Evolutionary conservation across 225 moss, liverwort and hornwort species (phyloP), one percentile per base, ranked within the genome.

Genomic region (Physcomitrium patens): DNA sequence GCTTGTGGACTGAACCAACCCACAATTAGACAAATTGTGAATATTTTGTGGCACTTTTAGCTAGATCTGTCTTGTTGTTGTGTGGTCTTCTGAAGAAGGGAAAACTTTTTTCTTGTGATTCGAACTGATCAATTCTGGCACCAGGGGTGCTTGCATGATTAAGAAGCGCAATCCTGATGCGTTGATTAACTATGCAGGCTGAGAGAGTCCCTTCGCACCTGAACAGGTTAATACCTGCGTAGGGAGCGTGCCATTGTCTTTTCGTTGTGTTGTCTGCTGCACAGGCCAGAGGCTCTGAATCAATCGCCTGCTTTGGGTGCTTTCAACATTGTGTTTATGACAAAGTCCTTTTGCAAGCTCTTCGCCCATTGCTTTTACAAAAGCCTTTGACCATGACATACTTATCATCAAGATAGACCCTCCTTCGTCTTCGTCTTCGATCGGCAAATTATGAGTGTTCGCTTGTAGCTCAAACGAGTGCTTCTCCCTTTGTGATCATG

Each of bases 131-230:
- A 83, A 82, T 76, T 83, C 89, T 82, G 93, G 96, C 96, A 93
- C 96, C 96, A 63, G 96, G 93, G 96, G 96, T 93, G 93, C 93
- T 93, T 96, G 96, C 90, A 89, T 90, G 85, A 86, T 80, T 73
- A 79, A 63, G 60, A 75, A 67, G 82, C 65, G 84, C 77, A 84
- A 79, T 68, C 10, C 71, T 12, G 77, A 65, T 84, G 88, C 70
- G 83, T 81, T 79, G 83, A 70, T 64, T 60, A 80, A 77, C 79
- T 85, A 93, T 81, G 86, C 96, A 93, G 93, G 96, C 96, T 96
- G 96, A 96, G 96, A 96, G 93, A 96, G 93, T 92, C 96, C 96
- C 96, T 96, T 96, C 89, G 91, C 91, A 96, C 96, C 96, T 96
- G 96, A 96, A 90, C 93, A 93, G 96, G 96, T 79, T 96, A 96